Conservation (phyloP, 345 rosid genomes). For the Lenwebbia sp. region DNA sequence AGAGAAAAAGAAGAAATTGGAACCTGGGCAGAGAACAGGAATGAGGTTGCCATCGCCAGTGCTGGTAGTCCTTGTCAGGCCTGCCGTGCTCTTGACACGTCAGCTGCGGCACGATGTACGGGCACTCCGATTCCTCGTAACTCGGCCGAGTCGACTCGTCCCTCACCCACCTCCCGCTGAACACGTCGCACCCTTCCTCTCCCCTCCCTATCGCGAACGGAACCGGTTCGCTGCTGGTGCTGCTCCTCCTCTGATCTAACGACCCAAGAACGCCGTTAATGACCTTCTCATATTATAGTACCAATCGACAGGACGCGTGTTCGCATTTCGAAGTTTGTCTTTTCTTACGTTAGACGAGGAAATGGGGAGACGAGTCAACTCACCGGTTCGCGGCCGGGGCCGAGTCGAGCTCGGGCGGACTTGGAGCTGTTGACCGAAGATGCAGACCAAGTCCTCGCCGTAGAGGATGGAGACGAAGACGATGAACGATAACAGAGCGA, state of each 20-base stretch:
- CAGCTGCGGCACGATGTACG: constrained; percentile 95
- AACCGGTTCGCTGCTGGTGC: constrained; percentile 12
- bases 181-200: constrained; percentile 62
- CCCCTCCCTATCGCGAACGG: constrained; percentile 61
- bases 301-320: not conserved
- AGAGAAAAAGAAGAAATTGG: not conserved
- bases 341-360: not conserved
- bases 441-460: constrained; percentile 61
- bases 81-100: constrained; percentile 92
- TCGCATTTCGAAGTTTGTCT: not conserved
- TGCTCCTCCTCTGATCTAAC: constrained; percentile 16
- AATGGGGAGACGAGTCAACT: not conserved
- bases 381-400: constrained; percentile 24
- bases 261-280: constrained; percentile 14
- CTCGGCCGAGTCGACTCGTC: constrained; percentile 64
- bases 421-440: constrained; percentile 36
- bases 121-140: constrained; percentile 88
- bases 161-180: constrained; percentile 84
- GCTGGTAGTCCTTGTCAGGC: constrained; percentile 68
- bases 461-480: constrained; percentile 56
- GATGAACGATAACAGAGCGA: constrained; percentile 53
- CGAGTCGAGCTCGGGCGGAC: constrained; percentile 28
- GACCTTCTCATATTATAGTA: constrained; percentile 3
- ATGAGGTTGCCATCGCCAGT: constrained; percentile 92
- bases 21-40: constrained; percentile 81